phyloP scores from a whole-genome alignment of 345 rosid species.

The Cardiospermum halicacabum region DNA sequence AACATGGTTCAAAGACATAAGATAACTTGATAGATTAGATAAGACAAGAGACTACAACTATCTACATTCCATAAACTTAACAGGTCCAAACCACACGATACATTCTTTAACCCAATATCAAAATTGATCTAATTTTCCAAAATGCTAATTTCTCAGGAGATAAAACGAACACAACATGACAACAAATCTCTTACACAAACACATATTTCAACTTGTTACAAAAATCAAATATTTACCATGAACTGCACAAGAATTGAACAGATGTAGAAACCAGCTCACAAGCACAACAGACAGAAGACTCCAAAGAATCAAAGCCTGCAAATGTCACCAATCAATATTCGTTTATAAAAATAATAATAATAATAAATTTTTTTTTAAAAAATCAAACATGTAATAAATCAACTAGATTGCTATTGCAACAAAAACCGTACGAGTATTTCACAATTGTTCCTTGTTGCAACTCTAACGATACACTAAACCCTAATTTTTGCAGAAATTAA shows the following conservation, averaged over 20 bases:
- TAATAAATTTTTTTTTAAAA: no score
- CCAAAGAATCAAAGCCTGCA: conserved; percentile 5
- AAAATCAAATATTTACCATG: conserved; percentile 10
- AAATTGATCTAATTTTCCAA: no score
- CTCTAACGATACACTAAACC: background rate
- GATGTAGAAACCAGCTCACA: background rate
- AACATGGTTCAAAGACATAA: conserved; percentile 2
- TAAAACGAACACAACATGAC: no score
- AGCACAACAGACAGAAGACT: background rate
- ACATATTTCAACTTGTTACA: background rate
- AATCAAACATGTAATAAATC: no score
- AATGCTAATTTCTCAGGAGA: no score
- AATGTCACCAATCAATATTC: conserved; percentile 17
- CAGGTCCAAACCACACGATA: background rate
- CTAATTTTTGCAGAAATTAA: background rate
- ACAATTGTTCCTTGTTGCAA: background rate
- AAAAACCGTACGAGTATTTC: background rate
- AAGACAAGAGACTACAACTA: background rate
- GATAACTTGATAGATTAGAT: conserved; percentile 4
- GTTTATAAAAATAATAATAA: no score
- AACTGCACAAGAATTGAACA: background rate
- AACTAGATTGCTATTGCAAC: background rate
- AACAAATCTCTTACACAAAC: background rate
- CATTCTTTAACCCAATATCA: no score
- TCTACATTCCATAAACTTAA: background rate